Evolutionary conservation across 805 yeast genomes (phyloP).

Genomic region (Wickerhamomyces chaumierensis): DNA sequence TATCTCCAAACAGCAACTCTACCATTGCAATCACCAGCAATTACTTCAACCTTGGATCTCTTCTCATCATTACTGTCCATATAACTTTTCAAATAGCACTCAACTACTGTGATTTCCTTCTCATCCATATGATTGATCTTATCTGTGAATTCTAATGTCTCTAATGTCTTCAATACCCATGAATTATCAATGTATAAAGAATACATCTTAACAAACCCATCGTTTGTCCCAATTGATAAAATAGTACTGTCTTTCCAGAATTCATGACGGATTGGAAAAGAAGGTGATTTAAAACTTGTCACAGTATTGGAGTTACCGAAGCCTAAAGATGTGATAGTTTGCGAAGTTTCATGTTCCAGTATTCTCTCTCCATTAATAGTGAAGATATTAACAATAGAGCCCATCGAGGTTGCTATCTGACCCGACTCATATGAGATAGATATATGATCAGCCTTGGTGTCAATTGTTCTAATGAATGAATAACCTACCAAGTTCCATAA

Average conservation of each 20-base stretch:
- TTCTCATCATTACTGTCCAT: constrained; percentile 24
- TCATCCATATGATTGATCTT: constrained; percentile 7
- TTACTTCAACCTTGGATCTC: constrained; percentile 29
- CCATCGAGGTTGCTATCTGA: constrained; percentile 27
- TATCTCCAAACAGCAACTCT: constrained; percentile 36
- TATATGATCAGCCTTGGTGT: constrained; percentile 18
- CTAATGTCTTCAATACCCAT: constrained; percentile 18
- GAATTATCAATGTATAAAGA: constrained; percentile 17
- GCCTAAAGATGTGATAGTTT: constrained; percentile 16
- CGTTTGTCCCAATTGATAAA: constrained; percentile 25
- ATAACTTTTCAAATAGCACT: constrained; percentile 21
- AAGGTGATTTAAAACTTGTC: constrained; percentile 15
- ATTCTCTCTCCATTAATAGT: constrained; percentile 45
- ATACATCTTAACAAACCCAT: constrained; percentile 20
- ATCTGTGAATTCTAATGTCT: constrained; percentile 15
- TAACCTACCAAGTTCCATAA: constrained; percentile 56
- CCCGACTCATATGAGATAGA: constrained; percentile 49
- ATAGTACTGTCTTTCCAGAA: constrained; percentile 27
- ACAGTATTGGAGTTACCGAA: constrained; percentile 20
- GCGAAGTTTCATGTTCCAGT: constrained; percentile 7
- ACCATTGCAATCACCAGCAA: constrained; percentile 46
- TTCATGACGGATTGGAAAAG: constrained; percentile 21
- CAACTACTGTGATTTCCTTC: constrained; percentile 21
- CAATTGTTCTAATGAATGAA: constrained; percentile 32
- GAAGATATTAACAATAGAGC: constrained; percentile 23